phyloP scores from a whole-genome alignment of 2,329 filamentous ascomycete genomes.

The Scortechinia acanthostroma region DNA sequence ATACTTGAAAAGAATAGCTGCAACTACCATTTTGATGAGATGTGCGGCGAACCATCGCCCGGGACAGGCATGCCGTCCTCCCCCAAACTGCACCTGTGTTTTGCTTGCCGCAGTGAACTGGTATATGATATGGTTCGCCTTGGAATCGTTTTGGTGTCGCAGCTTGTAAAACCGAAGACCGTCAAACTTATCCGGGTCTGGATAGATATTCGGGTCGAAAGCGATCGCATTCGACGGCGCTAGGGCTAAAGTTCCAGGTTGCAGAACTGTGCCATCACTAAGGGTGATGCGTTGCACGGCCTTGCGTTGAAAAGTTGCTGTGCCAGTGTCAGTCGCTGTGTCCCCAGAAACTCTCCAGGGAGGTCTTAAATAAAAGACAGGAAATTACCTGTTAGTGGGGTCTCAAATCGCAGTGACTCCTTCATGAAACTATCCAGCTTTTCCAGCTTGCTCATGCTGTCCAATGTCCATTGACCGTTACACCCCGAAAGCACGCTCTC shows the following conservation, averaged over 20 bases:
- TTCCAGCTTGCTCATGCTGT: not conserved
- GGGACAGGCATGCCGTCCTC: conserved; percentile 21
- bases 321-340: no score
- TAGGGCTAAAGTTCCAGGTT: not conserved
- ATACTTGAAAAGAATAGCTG: conserved; percentile 14
- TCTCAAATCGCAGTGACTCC: not conserved
- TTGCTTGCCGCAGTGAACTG: no score
- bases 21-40: conserved; percentile 18
- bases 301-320: not conserved
- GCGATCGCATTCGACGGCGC: conserved; percentile 8
- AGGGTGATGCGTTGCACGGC: not conserved
- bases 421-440: not conserved
- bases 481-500: not conserved
- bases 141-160: conserved; percentile 18
- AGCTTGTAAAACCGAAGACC: conserved; percentile 20
- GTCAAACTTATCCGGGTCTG: conserved; percentile 17
- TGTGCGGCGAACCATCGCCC: conserved; percentile 19
- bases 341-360: no score
- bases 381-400: no score
- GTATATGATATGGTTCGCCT: conserved; percentile 14
- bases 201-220: conserved; percentile 17
- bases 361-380: no score
- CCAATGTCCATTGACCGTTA: not conserved
- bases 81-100: conserved; percentile 25
- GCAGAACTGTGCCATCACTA: not conserved